Conservation (phyloP, 441 rosid species). For the Dalechampia spathulata region DNA sequence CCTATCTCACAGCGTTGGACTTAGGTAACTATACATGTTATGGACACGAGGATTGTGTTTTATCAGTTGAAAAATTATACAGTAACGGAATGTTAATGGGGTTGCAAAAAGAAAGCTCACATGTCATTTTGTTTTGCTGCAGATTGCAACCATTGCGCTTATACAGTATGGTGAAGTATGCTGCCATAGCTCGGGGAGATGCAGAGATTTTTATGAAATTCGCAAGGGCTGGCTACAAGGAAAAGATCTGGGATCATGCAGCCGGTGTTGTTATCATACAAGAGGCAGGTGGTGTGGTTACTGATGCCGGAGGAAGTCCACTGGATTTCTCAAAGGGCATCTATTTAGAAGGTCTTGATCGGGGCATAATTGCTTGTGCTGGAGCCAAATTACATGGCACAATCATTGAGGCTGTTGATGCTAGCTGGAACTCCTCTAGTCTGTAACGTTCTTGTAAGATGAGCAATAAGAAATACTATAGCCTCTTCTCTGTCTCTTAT, state of each 20-base stretch:
- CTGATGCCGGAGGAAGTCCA: constrained; percentile 53
- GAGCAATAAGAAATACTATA: not conserved
- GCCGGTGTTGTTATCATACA: constrained; percentile 53
- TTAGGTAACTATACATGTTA: constrained; percentile 28
- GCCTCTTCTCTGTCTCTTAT: too few relatives aligned
- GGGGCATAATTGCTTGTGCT: constrained; percentile 53
- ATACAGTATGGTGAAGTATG: constrained; percentile 73
- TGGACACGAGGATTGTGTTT: too few relatives aligned
- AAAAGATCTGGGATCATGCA: constrained; percentile 78
- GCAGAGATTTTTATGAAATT: constrained; percentile 71
- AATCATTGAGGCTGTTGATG: constrained; percentile 52
- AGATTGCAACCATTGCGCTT: constrained; percentile 62
- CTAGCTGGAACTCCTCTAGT: constrained; percentile 67
- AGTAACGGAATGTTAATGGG: not conserved
- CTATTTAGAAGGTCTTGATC: constrained; percentile 53
- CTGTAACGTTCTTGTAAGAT: constrained; percentile 20
- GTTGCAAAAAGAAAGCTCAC: not conserved
- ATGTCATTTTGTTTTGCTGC: constrained; percentile 1
- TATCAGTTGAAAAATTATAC: not conserved
- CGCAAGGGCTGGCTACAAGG: constrained; percentile 59
- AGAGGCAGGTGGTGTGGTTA: constrained; percentile 69
- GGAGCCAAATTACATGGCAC: constrained; percentile 46
- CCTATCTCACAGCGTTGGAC: constrained; percentile 61
- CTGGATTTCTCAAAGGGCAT: constrained; percentile 53
- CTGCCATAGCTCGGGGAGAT: constrained; percentile 68